These are phyloP conservation scores for Rhizopus sp. DNA, from an alignment of 371 early-diverging fungal species.

Conservation along the genomic window DNA sequence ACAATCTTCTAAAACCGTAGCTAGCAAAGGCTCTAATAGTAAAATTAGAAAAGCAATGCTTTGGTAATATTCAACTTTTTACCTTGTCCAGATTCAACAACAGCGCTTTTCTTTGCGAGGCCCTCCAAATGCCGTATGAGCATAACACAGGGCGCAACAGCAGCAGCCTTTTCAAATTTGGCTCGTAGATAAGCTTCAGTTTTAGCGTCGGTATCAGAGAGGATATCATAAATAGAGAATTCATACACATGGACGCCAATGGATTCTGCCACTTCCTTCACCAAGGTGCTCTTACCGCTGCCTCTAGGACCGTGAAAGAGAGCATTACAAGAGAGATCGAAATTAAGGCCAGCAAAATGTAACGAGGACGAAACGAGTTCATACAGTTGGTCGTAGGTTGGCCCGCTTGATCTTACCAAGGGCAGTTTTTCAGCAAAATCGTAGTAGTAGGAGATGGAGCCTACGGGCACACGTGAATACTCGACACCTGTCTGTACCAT, in stretches of 20 bases:
- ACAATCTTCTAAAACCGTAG: conserved; percentile 68
- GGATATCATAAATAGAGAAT: conserved; percentile 74
- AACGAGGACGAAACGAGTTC: conserved; percentile 70
- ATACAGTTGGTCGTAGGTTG: conserved; percentile 41
- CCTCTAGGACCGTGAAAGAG: conserved; percentile 84
- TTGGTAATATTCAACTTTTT: conserved; percentile 3
- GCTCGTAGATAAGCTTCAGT: conserved; percentile 72
- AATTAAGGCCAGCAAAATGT: conserved; percentile 70
- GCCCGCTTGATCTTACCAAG: conserved; percentile 26
- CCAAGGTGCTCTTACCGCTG: conserved; percentile 78
- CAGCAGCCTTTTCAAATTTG: conserved; percentile 78
- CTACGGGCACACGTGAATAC: conserved; percentile 61
- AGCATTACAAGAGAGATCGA: conserved; percentile 72
- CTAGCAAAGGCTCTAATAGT: conserved; percentile 56
- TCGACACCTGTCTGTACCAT: conserved; percentile 70
- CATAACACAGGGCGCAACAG: conserved; percentile 79
- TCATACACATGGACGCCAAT: conserved; percentile 79
- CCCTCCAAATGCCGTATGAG: conserved; percentile 82
- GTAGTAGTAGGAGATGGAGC: conserved; percentile 43
- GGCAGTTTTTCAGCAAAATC: conserved; percentile 35
- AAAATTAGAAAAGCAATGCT: too few relatives aligned
- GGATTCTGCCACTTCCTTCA: conserved; percentile 63
- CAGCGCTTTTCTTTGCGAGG: conserved; percentile 69
- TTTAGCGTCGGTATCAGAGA: conserved; percentile 80
- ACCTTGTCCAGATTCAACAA: conserved; percentile 71